phyloP scores from a whole-genome alignment of 2,329 filamentous ascomycete genomes.

The Didymella sp. region DNA sequence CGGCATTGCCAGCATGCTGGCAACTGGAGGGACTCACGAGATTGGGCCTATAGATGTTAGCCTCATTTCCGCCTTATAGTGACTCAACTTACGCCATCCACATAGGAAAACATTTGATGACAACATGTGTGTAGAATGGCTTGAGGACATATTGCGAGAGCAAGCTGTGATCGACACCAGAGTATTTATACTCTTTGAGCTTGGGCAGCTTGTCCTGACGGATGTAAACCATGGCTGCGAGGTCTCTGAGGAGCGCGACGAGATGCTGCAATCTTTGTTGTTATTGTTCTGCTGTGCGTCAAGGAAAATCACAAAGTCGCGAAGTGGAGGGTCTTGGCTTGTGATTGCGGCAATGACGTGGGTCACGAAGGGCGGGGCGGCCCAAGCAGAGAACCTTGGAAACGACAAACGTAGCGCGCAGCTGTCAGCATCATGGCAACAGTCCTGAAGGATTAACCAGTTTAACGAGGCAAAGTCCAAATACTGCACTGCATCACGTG shows the following conservation, averaged over 20 bases:
- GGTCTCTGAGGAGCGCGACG: slow-evolving; percentile 6
- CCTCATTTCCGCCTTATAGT: not conserved
- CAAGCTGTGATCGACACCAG: slow-evolving; percentile 86
- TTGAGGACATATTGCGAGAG: slow-evolving; percentile 93
- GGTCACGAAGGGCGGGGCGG: slow-evolving; percentile 18
- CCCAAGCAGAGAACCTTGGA: slow-evolving; percentile 15
- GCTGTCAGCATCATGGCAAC: not conserved
- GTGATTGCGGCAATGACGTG: slow-evolving; percentile 44
- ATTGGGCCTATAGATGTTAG: slow-evolving; percentile 47
- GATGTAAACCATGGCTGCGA: slow-evolving; percentile 82
- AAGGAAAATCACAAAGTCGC: slow-evolving; percentile 17
- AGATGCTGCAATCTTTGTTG: slow-evolving; percentile 14
- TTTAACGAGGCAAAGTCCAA: not conserved
- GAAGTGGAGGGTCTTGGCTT: slow-evolving; percentile 31
- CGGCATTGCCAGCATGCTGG: not conserved
- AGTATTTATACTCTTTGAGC: slow-evolving; percentile 95
- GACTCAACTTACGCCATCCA: slow-evolving; percentile 77
- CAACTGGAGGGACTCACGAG: slow-evolving; percentile 37
- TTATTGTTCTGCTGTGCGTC: slow-evolving; percentile 21
- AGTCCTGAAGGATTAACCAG: not conserved
- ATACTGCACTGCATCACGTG: not conserved
- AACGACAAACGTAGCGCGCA: slow-evolving; percentile 3
- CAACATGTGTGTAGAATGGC: slow-evolving; percentile 94
- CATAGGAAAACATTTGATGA: slow-evolving; percentile 94
- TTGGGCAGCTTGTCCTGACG: slow-evolving; percentile 87